Percentiles rank a stretch among this genome's conserved stretches.
phyloP scores from a whole-genome alignment of 257 asterid genomes.

The Leonotis leonurus region DNA sequence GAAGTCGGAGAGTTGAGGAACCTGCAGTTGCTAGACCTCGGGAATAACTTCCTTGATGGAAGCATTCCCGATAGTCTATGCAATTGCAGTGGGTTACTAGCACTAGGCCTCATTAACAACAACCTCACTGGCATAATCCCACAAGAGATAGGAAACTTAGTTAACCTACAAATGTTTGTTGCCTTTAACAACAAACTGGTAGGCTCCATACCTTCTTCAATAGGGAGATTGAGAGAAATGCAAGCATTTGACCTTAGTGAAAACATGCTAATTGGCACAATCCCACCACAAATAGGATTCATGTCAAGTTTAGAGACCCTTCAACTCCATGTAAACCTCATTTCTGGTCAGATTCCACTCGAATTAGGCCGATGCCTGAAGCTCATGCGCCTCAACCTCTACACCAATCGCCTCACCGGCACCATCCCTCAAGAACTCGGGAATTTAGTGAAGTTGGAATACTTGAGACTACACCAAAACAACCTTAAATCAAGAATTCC shows the following conservation, averaged over 20 bases:
- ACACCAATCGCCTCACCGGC: conserved; percentile 46
- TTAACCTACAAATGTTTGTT: conserved; percentile 41
- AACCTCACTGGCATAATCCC: conserved; percentile 65
- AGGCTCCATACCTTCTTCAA: conserved; percentile 59
- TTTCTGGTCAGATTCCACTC: conserved; percentile 61
- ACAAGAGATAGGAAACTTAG: conserved; percentile 40
- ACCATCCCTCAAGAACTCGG: conserved; percentile 60
- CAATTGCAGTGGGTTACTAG: conserved; percentile 47
- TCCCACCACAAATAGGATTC: conserved; percentile 59
- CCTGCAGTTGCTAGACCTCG: conserved; percentile 45
- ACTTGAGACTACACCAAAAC: conserved; percentile 40
- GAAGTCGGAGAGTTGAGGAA: conserved; percentile 44
- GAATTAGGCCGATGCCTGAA: conserved; percentile 45
- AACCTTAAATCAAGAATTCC: conserved; percentile 63
- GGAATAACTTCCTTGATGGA: conserved; percentile 51
- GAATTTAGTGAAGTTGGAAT: conserved; percentile 34
- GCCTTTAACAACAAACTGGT: conserved; percentile 41
- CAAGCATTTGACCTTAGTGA: conserved; percentile 49
- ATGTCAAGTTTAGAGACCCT: conserved; percentile 40
- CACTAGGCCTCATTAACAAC: conserved; percentile 42
- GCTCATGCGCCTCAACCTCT: conserved; percentile 37
- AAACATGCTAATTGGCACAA: conserved; percentile 51
- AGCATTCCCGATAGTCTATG: conserved; percentile 49
- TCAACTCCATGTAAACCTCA: conserved; percentile 40
- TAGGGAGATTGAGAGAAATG: conserved; percentile 38